phyloP scores from a whole-genome alignment of 345 rosid genomes.

The Citrus unshiu region DNA sequence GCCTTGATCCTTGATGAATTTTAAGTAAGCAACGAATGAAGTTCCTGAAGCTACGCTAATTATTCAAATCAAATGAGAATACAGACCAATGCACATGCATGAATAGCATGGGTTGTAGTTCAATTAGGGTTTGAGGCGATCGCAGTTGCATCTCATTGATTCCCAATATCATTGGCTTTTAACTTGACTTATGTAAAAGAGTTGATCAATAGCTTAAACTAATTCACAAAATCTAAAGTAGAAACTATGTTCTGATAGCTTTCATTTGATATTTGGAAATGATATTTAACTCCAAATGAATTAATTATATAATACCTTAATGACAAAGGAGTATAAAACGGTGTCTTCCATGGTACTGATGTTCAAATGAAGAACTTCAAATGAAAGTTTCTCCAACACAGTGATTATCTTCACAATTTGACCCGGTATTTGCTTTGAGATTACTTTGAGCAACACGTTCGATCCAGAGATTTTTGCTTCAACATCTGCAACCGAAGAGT shows the following conservation, averaged over 20 bases:
- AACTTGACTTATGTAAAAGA: not conserved
- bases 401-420: constrained; percentile 68
- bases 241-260: not conserved
- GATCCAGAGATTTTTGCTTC: constrained; percentile 92
- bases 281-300: not conserved
- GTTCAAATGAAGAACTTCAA: constrained; percentile 78
- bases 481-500: constrained; percentile 82
- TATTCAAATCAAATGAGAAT: not conserved
- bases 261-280: not conserved
- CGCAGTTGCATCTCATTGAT: too few species aligned
- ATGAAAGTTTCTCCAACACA: constrained; percentile 68
- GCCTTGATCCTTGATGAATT: not conserved
- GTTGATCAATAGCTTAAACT: not conserved
- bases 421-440: constrained; percentile 50
- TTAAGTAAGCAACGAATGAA: not conserved
- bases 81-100: too few species aligned
- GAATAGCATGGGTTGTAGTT: too few species aligned
- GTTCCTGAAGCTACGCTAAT: not conserved
- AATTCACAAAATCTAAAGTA: not conserved
- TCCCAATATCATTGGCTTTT: not conserved
- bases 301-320: constrained; percentile 53
- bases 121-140: too few species aligned
- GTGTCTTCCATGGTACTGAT: constrained; percentile 95
- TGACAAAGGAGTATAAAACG: constrained; percentile 72
- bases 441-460: constrained; percentile 64